Conservation (phyloP, 2,329 filamentous ascomycete genomes). For the Dactylellina cionopaga region DNA sequence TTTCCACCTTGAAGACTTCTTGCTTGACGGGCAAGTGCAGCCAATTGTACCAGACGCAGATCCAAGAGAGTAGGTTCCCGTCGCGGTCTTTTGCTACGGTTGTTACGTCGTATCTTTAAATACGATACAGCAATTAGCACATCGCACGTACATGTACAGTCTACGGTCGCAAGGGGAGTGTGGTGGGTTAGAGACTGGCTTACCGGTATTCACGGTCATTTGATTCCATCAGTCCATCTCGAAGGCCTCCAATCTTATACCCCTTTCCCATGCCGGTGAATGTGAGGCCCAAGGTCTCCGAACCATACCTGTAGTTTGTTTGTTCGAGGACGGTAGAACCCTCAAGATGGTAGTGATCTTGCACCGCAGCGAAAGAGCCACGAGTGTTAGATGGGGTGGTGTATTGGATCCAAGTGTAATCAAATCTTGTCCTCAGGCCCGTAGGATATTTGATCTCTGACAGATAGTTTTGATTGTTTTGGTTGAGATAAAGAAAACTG, state of each 20-base stretch:
- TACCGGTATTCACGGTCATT: background rate
- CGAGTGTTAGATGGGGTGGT: background rate
- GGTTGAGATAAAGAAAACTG: too few species aligned
- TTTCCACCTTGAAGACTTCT: background rate
- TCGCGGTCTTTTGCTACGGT: background rate
- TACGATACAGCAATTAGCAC: too few species aligned
- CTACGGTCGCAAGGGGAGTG: too few species aligned
- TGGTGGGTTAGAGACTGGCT: background rate
- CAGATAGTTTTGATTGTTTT: too few species aligned
- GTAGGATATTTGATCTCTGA: background rate
- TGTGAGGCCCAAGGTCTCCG: background rate
- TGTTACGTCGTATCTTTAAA: background rate
- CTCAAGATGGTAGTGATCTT: background rate
- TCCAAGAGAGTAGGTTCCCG: background rate
- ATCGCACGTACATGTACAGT: too few species aligned
- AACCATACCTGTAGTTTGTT: background rate
- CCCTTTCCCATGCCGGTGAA: background rate
- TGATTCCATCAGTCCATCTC: constrained; percentile 13
- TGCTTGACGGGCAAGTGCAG: background rate
- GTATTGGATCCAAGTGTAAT: background rate
- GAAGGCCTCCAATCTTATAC: background rate
- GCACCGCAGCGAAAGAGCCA: background rate
- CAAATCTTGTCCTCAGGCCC: background rate
- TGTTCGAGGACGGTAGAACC: background rate
- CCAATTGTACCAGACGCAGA: background rate